Conservation (phyloP, 768 basidiomycete species). For the Hygrophorus pudorinus region DNA sequence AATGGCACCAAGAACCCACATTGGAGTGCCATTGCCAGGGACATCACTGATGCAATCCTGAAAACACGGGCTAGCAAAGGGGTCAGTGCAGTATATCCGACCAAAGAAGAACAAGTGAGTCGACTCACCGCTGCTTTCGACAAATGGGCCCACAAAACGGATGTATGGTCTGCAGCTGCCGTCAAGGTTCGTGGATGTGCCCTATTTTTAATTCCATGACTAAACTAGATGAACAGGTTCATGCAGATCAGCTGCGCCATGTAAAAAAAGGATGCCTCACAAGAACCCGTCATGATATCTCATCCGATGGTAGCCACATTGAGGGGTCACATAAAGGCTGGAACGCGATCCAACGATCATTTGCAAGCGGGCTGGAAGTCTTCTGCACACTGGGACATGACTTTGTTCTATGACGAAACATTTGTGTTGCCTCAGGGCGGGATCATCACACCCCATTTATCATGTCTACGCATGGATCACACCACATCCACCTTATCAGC, state of each 20-base stretch:
- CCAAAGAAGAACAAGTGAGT: not conserved
- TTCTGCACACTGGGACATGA: constrained; percentile 12
- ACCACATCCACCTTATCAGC: constrained; percentile 15
- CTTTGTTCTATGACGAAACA: constrained; percentile 15
- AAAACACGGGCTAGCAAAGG: not conserved
- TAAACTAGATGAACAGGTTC: constrained; percentile 10
- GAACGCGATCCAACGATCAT: constrained; percentile 14
- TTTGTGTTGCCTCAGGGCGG: constrained; percentile 5
- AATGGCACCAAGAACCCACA: constrained; percentile 1
- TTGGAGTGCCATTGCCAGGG: not conserved
- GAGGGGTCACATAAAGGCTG: constrained; percentile 20
- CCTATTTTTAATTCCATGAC: not conserved
- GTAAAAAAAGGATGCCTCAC: constrained; percentile 18
- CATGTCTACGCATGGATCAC: constrained; percentile 13
- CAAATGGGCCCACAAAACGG: not conserved
- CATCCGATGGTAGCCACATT: constrained; percentile 18
- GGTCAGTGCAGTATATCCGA: not conserved
- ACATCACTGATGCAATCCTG: not conserved
- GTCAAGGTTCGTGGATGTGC: not conserved
- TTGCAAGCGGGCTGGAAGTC: constrained; percentile 15
- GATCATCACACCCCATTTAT: constrained; percentile 5
- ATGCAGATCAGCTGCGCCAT: constrained; percentile 18
- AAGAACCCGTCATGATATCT: constrained; percentile 12
- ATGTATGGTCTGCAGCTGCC: constrained; percentile 1
- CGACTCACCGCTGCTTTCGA: not conserved